phyloP scores from a whole-genome alignment of 2,329 filamentous ascomycete species.

The Teratosphaeria viscida region DNA sequence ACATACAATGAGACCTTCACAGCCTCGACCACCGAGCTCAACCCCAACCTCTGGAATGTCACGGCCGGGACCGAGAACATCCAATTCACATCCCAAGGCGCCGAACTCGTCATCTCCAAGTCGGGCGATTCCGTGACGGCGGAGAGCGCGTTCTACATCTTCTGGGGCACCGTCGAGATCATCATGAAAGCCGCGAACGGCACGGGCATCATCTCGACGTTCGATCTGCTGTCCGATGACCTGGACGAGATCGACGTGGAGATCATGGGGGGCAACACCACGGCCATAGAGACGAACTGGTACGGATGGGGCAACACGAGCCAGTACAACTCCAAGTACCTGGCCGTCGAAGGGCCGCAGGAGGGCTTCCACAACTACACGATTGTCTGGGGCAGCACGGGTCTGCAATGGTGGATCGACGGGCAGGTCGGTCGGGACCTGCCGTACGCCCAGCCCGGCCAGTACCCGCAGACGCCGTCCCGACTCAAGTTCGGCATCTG shows the following conservation, averaged over 20 bases:
- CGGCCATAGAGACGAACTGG: slow-evolving; percentile 60
- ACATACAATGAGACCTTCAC: slow-evolving; percentile 57
- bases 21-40: slow-evolving; percentile 39
- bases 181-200: slow-evolving; percentile 67
- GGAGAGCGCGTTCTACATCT: slow-evolving; percentile 71
- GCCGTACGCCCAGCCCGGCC: slow-evolving; percentile 11
- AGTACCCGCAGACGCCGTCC: slow-evolving; percentile 67
- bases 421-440: slow-evolving; percentile 58
- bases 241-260: slow-evolving; percentile 87
- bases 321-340: slow-evolving; percentile 51
- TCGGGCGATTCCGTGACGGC: slow-evolving; percentile 69
- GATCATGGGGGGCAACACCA: slow-evolving; percentile 58
- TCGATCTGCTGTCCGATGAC: slow-evolving; percentile 75
- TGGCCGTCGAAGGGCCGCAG: slow-evolving; percentile 46
- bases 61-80: slow-evolving; percentile 57
- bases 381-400: slow-evolving; percentile 56
- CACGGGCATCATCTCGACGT: slow-evolving; percentile 65
- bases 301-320: slow-evolving; percentile 62
- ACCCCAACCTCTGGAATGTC: slow-evolving; percentile 31
- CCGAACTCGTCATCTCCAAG: slow-evolving; percentile 58
- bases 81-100: slow-evolving; percentile 45
- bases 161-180: slow-evolving; percentile 72
- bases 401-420: slow-evolving; percentile 61
- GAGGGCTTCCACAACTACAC: slow-evolving; percentile 59
- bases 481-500: slow-evolving; percentile 62